Base-by-base conservation (phyloP, 768 basidiomycete genomes). In the Pulveroboletus frians region DNA sequence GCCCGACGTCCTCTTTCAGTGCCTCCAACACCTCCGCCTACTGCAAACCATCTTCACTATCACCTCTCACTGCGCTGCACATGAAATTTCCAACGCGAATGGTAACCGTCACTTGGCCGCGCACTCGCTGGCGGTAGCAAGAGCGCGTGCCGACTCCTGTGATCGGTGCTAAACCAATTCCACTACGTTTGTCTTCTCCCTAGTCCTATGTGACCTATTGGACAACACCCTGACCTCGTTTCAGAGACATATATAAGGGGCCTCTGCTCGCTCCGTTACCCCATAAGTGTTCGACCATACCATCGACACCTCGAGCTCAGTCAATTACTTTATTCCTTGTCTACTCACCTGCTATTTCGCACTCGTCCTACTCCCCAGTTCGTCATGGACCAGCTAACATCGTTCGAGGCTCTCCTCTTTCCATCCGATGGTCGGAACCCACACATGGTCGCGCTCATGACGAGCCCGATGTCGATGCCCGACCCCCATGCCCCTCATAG, bases 351-450 rank as follows among this genome's bases (percentile, higher is more conserved):
- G 43, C 49, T 45, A 52, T 53, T 49, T 60, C 51, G 32, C 61
- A 55, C 39, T 34, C 52, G 15, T 44, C 48, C 49, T 39, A 50
- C 38, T 49, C 38, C 49, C 9, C 47, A 57, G 56, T 60, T 55
- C 38, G 30, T 55, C 47, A 88, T 88, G 85, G 84, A 85, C 60
- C 77, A 80, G 54, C 69, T 85, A 51, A 64, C 72, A 27, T 72
- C 78, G n/a, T 83, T 75, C 60, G 80, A 86, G 20, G 85, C 85
- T 39, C 78, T 91, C 55, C 73, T 90, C 52, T 85, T 91, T 63
- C 87, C 88, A 23, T 79, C 84, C 31, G 88, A 91, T 53, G 82
- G 80, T 49, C 85, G 86, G 34, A 77, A 82, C 20, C 85, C 88
- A 15, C 81, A 83, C 39, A 69, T 89, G 47, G 83, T 90, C 31